Conservation (phyloP, 495 filamentous ascomycete genomes). For the Daldinia bambusicola region DNA sequence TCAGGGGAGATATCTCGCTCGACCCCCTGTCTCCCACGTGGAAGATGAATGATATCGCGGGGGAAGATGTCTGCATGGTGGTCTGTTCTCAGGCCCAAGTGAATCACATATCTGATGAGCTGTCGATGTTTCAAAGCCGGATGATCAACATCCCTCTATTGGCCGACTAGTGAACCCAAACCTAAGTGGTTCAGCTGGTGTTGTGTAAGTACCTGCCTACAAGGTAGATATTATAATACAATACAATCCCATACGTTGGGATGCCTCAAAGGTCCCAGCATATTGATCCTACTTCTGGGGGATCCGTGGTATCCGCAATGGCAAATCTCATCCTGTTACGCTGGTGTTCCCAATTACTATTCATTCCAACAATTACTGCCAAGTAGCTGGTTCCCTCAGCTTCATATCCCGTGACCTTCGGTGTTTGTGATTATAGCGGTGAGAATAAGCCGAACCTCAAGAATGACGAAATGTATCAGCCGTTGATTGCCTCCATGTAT, state of each 20-base stretch:
- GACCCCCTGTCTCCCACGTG: constrained; percentile 42
- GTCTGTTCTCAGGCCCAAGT: constrained; percentile 39
- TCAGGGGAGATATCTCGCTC: constrained; percentile 37
- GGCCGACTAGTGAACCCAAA: constrained; percentile 18
- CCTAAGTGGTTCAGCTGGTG: constrained; percentile 24
- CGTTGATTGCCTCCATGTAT: constrained; percentile 4
- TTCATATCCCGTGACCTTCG: constrained; percentile 31
- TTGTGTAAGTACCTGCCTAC: constrained; percentile 4
- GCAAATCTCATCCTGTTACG: constrained; percentile 17
- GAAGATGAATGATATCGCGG: constrained; percentile 44
- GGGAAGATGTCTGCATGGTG: constrained; percentile 42
- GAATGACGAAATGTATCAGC: constrained; percentile 27
- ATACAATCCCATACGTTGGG: no score
- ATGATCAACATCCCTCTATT: constrained; percentile 35
- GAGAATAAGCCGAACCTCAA: constrained; percentile 26
- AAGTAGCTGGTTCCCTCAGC: neutral
- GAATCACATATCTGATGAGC: constrained; percentile 32
- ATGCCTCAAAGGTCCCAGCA: neutral
- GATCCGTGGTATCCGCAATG: constrained; percentile 35
- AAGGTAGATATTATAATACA: no score
- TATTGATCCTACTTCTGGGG: constrained; percentile 12
- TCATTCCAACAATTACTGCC: neutral
- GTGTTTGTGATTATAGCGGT: constrained; percentile 34
- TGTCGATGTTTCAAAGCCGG: constrained; percentile 39
- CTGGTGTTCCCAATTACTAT: neutral